These are phyloP conservation scores for Kappamyces sp. DNA, from an alignment of 192 early-diverging fungal genomes.

Conservation along the genomic window DNA sequence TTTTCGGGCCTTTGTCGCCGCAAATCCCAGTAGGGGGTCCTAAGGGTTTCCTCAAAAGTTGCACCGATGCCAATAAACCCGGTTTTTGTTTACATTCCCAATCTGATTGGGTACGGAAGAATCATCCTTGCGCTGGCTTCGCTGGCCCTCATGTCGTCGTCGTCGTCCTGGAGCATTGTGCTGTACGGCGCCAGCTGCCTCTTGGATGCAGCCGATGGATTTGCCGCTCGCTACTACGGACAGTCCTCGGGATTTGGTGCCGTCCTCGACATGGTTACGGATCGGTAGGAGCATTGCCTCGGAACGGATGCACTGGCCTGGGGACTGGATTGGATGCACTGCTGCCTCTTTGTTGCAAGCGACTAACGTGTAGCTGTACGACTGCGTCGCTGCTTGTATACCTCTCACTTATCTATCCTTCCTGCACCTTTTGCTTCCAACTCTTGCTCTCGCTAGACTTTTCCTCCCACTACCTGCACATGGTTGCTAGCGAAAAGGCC, in stretches of 20 bases:
- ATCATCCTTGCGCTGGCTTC: conserved; percentile 69
- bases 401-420: conserved; percentile 61
- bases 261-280: conserved; percentile 99
- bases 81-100: conserved; percentile 73
- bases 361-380: conserved; percentile 55
- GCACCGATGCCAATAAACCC: neutral
- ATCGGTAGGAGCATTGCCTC: conserved; percentile 27
- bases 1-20: no score
- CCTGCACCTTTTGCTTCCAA: conserved; percentile 76
- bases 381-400: conserved; percentile 88
- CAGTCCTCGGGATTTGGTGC: conserved; percentile 91
- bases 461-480: conserved; percentile 97
- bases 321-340: neutral
- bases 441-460: conserved; percentile 89
- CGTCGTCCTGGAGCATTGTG: conserved; percentile 65
- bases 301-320: conserved; percentile 1
- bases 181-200: conserved; percentile 84
- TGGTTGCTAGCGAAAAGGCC: conserved; percentile 84
- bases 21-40: no score
- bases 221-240: conserved; percentile 83
- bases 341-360: conserved; percentile 5
- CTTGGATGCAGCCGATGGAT: conserved; percentile 90
- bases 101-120: conserved; percentile 82
- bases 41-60: no score
- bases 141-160: conserved; percentile 68